These are phyloP conservation scores for Gossypium stocksii DNA, from an alignment of 345 rosid species.

Conservation along the genomic window DNA sequence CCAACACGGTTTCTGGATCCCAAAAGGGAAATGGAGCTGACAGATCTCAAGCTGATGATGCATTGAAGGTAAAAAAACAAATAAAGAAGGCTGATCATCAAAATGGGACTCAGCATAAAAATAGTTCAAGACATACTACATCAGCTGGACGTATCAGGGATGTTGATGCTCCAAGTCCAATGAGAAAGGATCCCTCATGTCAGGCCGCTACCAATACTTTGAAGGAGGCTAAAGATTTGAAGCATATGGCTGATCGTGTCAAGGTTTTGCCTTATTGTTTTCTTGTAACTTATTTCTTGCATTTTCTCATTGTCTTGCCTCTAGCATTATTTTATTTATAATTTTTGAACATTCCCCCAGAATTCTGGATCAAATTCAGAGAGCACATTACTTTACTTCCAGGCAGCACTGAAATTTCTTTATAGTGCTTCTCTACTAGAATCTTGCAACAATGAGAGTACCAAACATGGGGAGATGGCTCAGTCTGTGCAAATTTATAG, in stretches of 20 bases:
- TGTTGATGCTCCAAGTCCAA: constrained; percentile 59
- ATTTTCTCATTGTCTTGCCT: constrained; percentile 5
- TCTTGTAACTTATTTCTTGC: constrained; percentile 11
- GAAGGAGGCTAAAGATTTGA: constrained; percentile 90
- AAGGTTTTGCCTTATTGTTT: constrained; percentile 50
- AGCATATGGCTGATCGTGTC: constrained; percentile 89
- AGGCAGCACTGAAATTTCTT: constrained; percentile 95
- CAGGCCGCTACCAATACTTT: constrained; percentile 64
- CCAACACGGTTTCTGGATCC: constrained; percentile 26
- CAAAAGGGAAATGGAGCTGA: constrained; percentile 35
- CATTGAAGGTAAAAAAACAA: constrained; percentile 36
- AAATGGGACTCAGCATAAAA: constrained; percentile 41
- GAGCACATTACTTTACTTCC: constrained; percentile 72
- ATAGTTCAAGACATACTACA: constrained; percentile 36
- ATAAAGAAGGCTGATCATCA: constrained; percentile 39
- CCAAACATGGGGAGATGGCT: constrained; percentile 65
- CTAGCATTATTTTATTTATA: background rate
- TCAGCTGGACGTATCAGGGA: constrained; percentile 56
- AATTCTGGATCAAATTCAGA: constrained; percentile 53
- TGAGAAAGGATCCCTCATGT: constrained; percentile 58
- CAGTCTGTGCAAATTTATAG: constrained; percentile 62
- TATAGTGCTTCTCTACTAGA: constrained; percentile 78
- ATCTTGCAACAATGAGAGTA: constrained; percentile 55
- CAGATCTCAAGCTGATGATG: constrained; percentile 35
- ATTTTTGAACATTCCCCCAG: constrained; percentile 40